phyloP scores from a whole-genome alignment of 148 eudicot genomes.

The Rhododendron kiyosumense region DNA sequence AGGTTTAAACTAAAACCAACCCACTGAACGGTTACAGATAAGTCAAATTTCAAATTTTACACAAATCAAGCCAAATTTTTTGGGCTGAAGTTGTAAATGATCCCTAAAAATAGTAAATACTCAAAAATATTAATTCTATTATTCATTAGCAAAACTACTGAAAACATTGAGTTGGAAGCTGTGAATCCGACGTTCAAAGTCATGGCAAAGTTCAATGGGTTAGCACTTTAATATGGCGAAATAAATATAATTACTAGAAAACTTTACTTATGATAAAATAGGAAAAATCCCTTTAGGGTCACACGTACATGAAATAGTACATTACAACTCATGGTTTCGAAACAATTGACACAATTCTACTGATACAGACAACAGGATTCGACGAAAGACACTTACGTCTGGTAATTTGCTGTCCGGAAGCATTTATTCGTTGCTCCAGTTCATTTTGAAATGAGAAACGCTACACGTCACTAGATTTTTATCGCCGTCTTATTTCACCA shows the following conservation, averaged over 20 bases:
- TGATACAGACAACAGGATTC: background rate
- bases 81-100: background rate
- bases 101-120: background rate
- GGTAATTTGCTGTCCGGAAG: background rate
- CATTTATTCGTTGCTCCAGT: background rate
- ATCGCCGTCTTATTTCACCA: background rate
- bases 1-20: background rate
- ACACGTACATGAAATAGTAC: background rate
- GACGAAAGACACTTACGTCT: background rate
- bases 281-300: background rate
- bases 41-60: background rate
- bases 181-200: background rate
- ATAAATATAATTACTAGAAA: too few species aligned
- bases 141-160: background rate
- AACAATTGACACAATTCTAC: background rate
- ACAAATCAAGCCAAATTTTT: background rate
- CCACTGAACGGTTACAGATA: background rate
- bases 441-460: background rate
- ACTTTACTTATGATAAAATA: too few species aligned
- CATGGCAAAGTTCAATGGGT: background rate
- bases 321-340: background rate
- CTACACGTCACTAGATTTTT: background rate
- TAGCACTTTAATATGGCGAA: background rate
- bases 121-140: background rate
- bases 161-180: background rate